Conservation (phyloP, 1,284 basidiomycete species). For the Rhizopogon parksii region DNA sequence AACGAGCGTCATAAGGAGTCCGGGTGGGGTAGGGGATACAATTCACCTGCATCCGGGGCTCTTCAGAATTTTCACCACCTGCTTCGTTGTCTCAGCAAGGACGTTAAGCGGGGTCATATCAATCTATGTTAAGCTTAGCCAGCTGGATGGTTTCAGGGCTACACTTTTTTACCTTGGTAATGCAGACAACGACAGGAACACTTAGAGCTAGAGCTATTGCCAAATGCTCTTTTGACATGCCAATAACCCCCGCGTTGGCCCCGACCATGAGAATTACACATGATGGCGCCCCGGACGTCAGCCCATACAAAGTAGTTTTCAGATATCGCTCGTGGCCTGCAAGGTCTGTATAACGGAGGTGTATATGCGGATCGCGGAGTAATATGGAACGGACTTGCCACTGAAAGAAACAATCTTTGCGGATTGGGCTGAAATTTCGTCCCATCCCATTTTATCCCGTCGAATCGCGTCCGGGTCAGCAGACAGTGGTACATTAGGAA, state of each 20-base stretch:
- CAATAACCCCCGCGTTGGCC: constrained; percentile 91
- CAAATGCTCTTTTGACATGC: constrained; percentile 97
- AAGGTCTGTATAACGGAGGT: constrained; percentile 47
- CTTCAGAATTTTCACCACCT: constrained; percentile 88
- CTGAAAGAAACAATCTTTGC: constrained; percentile 96
- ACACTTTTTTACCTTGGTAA: constrained; percentile 71
- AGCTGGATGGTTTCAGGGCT: background rate
- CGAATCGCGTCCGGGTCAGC: constrained; percentile 58
- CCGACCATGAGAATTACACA: constrained; percentile 96
- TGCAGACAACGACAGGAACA: constrained; percentile 90
- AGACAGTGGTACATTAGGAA: constrained; percentile 55
- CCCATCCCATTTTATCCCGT: constrained; percentile 88
- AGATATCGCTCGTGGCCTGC: constrained; percentile 88
- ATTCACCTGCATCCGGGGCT: constrained; percentile 86
- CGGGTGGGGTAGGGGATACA: constrained; percentile 1
- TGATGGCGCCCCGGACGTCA: constrained; percentile 92
- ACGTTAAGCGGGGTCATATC: constrained; percentile 97
- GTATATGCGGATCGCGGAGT: constrained; percentile 1
- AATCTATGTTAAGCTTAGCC: constrained; percentile 40
- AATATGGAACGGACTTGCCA: constrained; percentile 36
- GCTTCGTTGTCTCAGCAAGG: constrained; percentile 83
- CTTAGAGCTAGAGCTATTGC: constrained; percentile 91
- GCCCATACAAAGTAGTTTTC: constrained; percentile 92
- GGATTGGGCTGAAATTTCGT: constrained; percentile 87
- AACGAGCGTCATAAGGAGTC: constrained; percentile 3